Conservation (phyloP, 805 yeast genomes). For the Phaffomyces thermotolerans region DNA sequence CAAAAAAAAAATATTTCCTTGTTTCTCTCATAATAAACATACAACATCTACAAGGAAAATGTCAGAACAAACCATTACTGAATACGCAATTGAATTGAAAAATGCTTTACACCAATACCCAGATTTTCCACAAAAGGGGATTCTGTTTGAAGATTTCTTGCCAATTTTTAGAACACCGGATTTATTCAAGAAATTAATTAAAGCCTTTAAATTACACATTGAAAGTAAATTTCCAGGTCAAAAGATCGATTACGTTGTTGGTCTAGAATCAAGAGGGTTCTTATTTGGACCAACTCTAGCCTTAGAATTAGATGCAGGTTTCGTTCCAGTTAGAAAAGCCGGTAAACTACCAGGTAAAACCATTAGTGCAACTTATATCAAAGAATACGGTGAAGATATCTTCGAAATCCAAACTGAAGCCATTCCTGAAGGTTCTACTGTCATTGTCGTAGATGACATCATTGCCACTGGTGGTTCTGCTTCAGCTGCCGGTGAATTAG, state of each 20-base stretch:
- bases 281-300: conserved; percentile 95
- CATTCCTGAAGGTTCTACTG: conserved; percentile 72
- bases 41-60: not conserved
- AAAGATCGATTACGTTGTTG: conserved; percentile 83
- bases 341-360: conserved; percentile 93
- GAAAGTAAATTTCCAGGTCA: conserved; percentile 44
- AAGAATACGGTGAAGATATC: conserved; percentile 89
- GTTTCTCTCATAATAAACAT: not conserved
- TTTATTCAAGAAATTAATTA: conserved; percentile 71
- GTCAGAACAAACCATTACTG: conserved; percentile 12
- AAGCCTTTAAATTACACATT: conserved; percentile 73
- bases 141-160: conserved; percentile 90
- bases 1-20: not conserved
- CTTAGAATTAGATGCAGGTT: conserved; percentile 79
- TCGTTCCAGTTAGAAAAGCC: conserved; percentile 90
- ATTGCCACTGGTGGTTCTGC: conserved; percentile 99
- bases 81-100: conserved; percentile 39
- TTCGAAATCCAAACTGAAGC: conserved; percentile 85
- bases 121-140: conserved; percentile 90
- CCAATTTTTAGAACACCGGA: conserved; percentile 86
- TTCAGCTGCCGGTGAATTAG: conserved; percentile 83
- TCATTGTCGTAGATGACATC: conserved; percentile 89
- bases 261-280: conserved; percentile 95
- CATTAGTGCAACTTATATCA: conserved; percentile 62
- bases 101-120: conserved; percentile 70